Percentiles rank a stretch among this genome's conserved stretches.
phyloP scores from a whole-genome alignment of 129 eudicot genomes.

The Deinandra increscens region DNA sequence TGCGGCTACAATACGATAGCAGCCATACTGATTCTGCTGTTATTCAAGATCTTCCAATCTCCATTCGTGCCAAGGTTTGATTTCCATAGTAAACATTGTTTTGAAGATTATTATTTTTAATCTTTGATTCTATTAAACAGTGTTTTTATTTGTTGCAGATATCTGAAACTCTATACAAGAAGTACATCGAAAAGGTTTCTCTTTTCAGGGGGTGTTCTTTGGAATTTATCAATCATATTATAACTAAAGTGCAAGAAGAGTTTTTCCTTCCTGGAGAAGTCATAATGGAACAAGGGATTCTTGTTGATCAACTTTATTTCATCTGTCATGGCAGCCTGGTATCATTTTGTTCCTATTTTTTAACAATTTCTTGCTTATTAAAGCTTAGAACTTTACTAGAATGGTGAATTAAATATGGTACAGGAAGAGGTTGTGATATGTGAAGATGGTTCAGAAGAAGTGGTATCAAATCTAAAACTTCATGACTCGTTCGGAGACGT shows the following conservation, averaged over 20 bases:
- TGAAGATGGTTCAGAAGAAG: slow-evolving; percentile 69
- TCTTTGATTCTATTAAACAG: neutral
- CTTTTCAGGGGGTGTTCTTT: slow-evolving; percentile 78
- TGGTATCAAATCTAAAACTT: slow-evolving; percentile 45
- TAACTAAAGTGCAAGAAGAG: slow-evolving; percentile 81
- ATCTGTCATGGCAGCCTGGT: slow-evolving; percentile 85
- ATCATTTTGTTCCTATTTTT: slow-evolving; percentile 3
- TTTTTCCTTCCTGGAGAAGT: slow-evolving; percentile 96
- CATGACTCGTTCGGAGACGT: slow-evolving; percentile 75
- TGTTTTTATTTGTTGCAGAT: slow-evolving; percentile 54
- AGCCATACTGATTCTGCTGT: slow-evolving; percentile 68
- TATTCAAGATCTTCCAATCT: slow-evolving; percentile 81
- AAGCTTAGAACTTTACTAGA: neutral
- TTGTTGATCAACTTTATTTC: slow-evolving; percentile 87
- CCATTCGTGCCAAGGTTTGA: slow-evolving; percentile 86
- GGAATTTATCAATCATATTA: slow-evolving; percentile 81
- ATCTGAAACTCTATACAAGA: slow-evolving; percentile 59
- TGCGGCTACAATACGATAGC: slow-evolving; percentile 82
- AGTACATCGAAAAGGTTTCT: slow-evolving; percentile 58
- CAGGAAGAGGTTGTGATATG: slow-evolving; percentile 78
- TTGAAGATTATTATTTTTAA: too few relatives aligned
- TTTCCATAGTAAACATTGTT: neutral
- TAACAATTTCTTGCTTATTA: neutral
- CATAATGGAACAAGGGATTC: slow-evolving; percentile 82
- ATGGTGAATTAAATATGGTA: slow-evolving; percentile 11